These are phyloP conservation scores for Coemansia sp. DNA, from an alignment of 192 early-diverging fungal species.

Conservation along the genomic window DNA sequence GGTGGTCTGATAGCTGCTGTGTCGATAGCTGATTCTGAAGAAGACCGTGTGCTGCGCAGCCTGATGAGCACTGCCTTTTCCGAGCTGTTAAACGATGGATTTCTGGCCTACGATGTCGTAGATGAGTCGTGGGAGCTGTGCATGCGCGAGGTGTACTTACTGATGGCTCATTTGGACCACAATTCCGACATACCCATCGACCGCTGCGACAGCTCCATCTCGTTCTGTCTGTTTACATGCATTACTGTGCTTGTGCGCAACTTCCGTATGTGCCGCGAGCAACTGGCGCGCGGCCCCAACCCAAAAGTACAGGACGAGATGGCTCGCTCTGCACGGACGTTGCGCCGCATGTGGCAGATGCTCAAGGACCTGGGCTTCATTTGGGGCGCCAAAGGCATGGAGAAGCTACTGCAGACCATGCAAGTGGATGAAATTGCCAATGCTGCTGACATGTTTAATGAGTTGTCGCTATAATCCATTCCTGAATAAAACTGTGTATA, in stretches of 20 bases:
- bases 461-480: neutral
- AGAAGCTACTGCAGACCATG: constrained; percentile 41
- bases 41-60: constrained; percentile 37
- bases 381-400: constrained; percentile 40
- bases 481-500: too few relatives aligned
- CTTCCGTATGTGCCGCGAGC: constrained; percentile 29
- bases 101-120: constrained; percentile 38
- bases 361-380: constrained; percentile 43
- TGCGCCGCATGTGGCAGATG: constrained; percentile 44
- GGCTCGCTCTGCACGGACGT: constrained; percentile 5
- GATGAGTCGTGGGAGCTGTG: constrained; percentile 45
- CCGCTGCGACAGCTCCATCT: constrained; percentile 36
- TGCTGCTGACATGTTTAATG: constrained; percentile 28
- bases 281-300: neutral
- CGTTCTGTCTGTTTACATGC: constrained; percentile 39
- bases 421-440: constrained; percentile 49
- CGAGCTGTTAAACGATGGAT: constrained; percentile 44
- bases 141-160: constrained; percentile 23
- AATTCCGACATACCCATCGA: constrained; percentile 50
- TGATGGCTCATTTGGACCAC: constrained; percentile 35
- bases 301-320: constrained; percentile 9
- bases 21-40: constrained; percentile 11
- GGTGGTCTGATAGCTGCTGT: constrained; percentile 10
- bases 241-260: constrained; percentile 48
- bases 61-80: constrained; percentile 35